A percentile compares a stretch with the other conserved stretches of the same genome.
Evolutionary conservation across 139 green algal genomes (phyloP).

Genomic region (Parachlorella kessleri): DNA sequence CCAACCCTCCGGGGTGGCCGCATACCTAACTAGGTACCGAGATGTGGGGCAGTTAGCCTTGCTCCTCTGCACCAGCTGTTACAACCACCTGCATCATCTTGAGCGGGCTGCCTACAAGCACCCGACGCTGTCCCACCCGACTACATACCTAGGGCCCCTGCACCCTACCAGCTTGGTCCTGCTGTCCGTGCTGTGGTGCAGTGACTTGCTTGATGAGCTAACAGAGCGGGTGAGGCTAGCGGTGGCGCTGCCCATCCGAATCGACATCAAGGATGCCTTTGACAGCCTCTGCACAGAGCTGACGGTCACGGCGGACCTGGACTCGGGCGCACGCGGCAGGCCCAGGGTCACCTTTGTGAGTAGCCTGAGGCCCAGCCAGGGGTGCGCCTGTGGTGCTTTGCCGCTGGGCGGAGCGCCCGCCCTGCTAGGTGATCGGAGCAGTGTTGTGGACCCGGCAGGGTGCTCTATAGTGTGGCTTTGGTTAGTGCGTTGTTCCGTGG

Average conservation of each 20-base stretch:
- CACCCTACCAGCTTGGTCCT: not conserved
- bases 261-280: conserved; percentile 45
- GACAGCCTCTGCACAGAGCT: conserved; percentile 58
- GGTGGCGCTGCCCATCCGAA: conserved; percentile 53
- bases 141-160: not conserved
- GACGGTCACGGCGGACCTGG: conserved; percentile 56
- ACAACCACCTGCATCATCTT: not conserved
- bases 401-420: too few relatives aligned
- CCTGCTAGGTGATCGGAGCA: too few relatives aligned
- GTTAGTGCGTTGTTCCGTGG: too few relatives aligned
- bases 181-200: not conserved
- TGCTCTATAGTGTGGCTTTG: too few relatives aligned
- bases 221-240: conserved; percentile 39
- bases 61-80: too few relatives aligned
- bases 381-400: too few relatives aligned
- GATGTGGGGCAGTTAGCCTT: too few relatives aligned
- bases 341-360: conserved; percentile 67
- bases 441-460: too few relatives aligned
- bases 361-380: too few relatives aligned
- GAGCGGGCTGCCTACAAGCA: not conserved
- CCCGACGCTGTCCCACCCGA: not conserved
- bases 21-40: too few relatives aligned
- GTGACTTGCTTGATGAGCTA: conserved; percentile 46
- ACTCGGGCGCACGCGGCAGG: conserved; percentile 63
- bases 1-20: too few relatives aligned